These are phyloP conservation scores for Myriangium duriaei DNA, from an alignment of 2,329 filamentous ascomycete genomes.

Conservation along the genomic window DNA sequence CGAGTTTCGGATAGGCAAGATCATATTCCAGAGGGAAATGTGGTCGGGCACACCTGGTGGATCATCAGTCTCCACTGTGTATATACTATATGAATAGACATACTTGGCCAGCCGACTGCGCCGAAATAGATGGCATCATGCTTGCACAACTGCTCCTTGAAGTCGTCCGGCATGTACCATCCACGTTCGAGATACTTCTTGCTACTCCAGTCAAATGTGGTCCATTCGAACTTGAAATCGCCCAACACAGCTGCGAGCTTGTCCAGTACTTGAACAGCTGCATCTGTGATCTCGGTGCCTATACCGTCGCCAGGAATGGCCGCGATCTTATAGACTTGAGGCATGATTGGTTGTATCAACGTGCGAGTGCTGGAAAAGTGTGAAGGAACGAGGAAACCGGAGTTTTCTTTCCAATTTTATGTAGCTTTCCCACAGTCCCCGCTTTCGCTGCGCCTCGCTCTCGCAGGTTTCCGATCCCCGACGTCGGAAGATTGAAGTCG, in stretches of 20 bases:
- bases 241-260: conserved; percentile 32
- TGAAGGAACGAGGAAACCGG: too few species aligned
- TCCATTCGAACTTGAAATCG: conserved; percentile 39
- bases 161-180: conserved; percentile 41
- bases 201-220: conserved; percentile 38
- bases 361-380: too few species aligned
- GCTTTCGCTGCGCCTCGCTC: too few species aligned
- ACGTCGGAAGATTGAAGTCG: not conserved
- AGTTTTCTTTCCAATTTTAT: too few species aligned
- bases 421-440: too few species aligned
- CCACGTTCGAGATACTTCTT: conserved; percentile 39
- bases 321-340: conserved; percentile 37
- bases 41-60: conserved; percentile 50
- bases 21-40: conserved; percentile 53
- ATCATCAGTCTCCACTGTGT: conserved; percentile 4
- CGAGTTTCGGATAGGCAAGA: conserved; percentile 53
- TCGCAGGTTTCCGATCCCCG: too few species aligned
- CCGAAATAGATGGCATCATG: conserved; percentile 48
- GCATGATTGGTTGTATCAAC: conserved; percentile 2
- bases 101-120: conserved; percentile 45
- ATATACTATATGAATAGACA: not conserved
- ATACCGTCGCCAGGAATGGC: conserved; percentile 54
- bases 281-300: conserved; percentile 48
- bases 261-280: conserved; percentile 37
- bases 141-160: conserved; percentile 36